Evolutionary conservation across 2,329 filamentous ascomycete species (phyloP), one percentile per base, ranked within the genome.

Genomic region (Spiromastix sp.): DNA sequence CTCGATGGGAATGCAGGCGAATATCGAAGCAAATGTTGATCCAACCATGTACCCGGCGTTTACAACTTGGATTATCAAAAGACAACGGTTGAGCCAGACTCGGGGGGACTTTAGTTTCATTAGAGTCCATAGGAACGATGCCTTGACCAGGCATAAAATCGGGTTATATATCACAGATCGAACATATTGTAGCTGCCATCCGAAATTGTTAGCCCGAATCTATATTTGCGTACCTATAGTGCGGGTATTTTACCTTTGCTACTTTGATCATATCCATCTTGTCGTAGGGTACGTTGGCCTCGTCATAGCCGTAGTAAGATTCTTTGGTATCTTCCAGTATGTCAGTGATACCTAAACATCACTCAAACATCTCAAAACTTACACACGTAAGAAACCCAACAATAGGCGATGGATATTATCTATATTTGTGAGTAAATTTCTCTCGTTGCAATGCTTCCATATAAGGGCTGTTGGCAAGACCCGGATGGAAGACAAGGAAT

Each of bases 41-140:
- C 7, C 27, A 30, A 30, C 15, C 27, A 30, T 30, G 13, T 8
- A 30, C 11, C 7, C 12, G 27, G 27, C 27, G 15, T 30, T 30
- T n/a, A 30, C 12, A 13, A 7, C 11, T 16, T 30, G 27, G 27
- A 16, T 30, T 7, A 13, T 13, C 11, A 7, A n/a, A 13, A 30
- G 11, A 13, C 8, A 7, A 13, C 27, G 27, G 12, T 30, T 30
- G 12, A 30, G 7, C 27, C 27, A 30, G 27, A 30, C 27, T 30
- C 27, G 11, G 11, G 7, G 27, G 27, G 27, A 30, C 12, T 13
- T 7, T 13, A 30, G 12, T 13, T 30, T 30, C 11, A n/a, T n/a
- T 8, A 30, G 12, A 16, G 27, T 30, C 27, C 27, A 30, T 7
- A 30, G 27, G 27, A 30, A 30, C 27, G 27, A 30, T 30, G 27